Evolutionary conservation across 1,139 yeast genomes (phyloP), one percentile per base, ranked within the genome.

Genomic region (Candida neerlandica): DNA sequence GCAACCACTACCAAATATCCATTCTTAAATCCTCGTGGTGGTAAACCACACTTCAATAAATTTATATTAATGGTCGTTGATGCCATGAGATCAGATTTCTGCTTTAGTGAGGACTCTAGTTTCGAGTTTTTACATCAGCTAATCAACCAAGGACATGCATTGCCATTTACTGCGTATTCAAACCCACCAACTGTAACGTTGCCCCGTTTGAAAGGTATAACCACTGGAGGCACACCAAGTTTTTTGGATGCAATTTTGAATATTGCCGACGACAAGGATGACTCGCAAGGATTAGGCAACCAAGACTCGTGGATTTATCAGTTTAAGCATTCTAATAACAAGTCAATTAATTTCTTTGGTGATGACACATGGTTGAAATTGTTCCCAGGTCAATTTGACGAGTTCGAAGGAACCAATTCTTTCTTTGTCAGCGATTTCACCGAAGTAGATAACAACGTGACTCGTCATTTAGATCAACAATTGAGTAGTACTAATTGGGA

Each of bases 361-460:
- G 99, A 94, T 66, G 99, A 94, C 63, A 94, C 99, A 0, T 95
- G 99, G 99, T 70, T 92, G 56, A 92, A 91, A 62, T 75, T 94
- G 43, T 95, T 91, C 58, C 77, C 77, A 1, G 94, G 94, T 0
- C 72, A 69, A 3, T 92, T 94, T 61, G 73, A 75, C 27, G 74
- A 78, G 49, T 70, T 66, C 19, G 99, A 94, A 45, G 99, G 99
- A 1, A 94, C 99, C 0, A 85, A 89, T 44, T 89, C 97, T 44
- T 95, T 94, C 63, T 94, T 89, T 63, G 99, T 95, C 1, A 85
- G 95, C 52, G 98, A 95, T 62, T 94, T 88, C 63, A 89, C 95
- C 0, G 96, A 92, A 56, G 99, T 95, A 5, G 99, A 94, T 60
- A 77, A 80, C 55, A 95, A 95, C 59, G 99, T 95, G 7, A 92